Evolutionary conservation across 139 green algal species (phyloP).

Genomic region (Eudorina sp.): DNA sequence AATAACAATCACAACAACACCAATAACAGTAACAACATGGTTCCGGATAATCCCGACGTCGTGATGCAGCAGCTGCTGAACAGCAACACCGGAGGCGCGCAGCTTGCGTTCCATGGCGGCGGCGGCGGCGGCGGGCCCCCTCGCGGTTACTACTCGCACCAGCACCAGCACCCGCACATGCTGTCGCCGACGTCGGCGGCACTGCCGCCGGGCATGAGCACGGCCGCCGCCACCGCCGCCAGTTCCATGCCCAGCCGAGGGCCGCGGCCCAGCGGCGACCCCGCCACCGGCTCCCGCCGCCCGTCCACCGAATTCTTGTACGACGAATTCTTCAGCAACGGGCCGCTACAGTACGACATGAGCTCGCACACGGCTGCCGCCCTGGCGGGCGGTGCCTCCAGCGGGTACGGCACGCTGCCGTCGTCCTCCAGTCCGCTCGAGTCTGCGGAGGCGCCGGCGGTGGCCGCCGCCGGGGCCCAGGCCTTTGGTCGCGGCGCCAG

Average conservation of each 20-base stretch:
- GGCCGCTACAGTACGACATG: slow-evolving; percentile 4
- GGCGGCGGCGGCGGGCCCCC: too few species aligned
- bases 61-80: slow-evolving; percentile 35
- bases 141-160: neutral
- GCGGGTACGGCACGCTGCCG: neutral
- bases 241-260: neutral
- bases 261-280: neutral
- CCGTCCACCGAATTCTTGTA: slow-evolving; percentile 26
- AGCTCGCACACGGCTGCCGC: neutral
- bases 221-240: neutral
- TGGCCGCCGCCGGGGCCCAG: neutral
- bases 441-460: neutral
- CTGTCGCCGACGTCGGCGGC: neutral
- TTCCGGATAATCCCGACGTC: neutral
- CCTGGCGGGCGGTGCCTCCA: neutral
- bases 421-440: neutral
- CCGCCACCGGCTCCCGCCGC: neutral
- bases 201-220: neutral
- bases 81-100: neutral
- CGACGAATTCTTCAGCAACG: slow-evolving; percentile 39
- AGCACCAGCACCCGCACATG: neutral
- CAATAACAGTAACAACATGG: neutral
- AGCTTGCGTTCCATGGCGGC: neutral
- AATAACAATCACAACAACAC: neutral
- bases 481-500: neutral